A percentile compares a stretch with the other conserved stretches of the same genome.
These are phyloP conservation scores for Malus asiatica DNA, from an alignment of 306 rosid species.

Conservation along the genomic window DNA sequence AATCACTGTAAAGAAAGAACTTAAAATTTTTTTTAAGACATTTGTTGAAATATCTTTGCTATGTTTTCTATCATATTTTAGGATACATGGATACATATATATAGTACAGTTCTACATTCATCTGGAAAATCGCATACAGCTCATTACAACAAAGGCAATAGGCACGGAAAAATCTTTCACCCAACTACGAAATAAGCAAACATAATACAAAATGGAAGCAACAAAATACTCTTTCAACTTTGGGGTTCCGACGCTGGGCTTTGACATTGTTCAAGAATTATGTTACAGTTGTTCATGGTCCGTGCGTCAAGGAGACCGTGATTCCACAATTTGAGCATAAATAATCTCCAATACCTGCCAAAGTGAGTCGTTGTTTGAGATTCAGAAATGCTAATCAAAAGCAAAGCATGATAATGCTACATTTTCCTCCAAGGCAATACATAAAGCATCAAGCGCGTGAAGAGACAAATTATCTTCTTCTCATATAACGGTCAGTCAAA, in stretches of 20 bases:
- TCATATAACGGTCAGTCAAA: neutral
- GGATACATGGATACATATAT: neutral
- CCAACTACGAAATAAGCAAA: neutral
- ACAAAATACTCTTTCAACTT: slow-evolving; percentile 16
- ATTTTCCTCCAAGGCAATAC: neutral
- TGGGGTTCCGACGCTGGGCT: slow-evolving; percentile 32
- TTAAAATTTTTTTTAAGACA: no score
- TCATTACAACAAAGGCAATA: neutral
- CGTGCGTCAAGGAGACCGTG: slow-evolving; percentile 57
- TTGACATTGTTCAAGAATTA: slow-evolving; percentile 40
- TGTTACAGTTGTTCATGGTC: slow-evolving; percentile 38
- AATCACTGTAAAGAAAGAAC: neutral
- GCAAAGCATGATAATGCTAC: neutral
- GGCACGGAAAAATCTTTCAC: neutral
- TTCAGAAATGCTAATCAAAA: neutral
- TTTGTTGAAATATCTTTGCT: neutral
- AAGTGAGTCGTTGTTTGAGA: slow-evolving; percentile 6
- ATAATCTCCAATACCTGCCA: slow-evolving; percentile 69
- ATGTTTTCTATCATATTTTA: neutral
- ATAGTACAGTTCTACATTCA: neutral
- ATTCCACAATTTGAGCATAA: slow-evolving; percentile 60
- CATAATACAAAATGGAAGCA: neutral
- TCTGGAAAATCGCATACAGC: neutral
- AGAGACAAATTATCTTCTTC: no score
- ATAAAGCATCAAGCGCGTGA: neutral